phyloP scores from a whole-genome alignment of 73 alveolate genomes.

The Diophrys sp. region DNA sequence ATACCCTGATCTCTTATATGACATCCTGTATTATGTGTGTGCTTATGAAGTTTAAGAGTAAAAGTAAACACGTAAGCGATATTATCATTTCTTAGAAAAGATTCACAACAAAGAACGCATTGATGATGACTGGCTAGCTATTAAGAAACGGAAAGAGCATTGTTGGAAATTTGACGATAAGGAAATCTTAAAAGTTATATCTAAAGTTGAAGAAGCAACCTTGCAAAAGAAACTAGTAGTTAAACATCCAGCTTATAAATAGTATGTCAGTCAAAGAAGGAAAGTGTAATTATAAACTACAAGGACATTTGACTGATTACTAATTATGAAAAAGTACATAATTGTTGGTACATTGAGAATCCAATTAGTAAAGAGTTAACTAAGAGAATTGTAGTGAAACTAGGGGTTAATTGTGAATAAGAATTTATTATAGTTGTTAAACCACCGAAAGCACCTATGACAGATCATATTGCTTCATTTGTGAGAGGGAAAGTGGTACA shows the following conservation, averaged over 20 bases:
- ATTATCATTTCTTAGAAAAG: neutral
- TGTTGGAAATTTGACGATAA: neutral
- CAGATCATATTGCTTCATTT: neutral
- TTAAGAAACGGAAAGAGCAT: neutral
- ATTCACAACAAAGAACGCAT: neutral
- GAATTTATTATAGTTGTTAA: slow-evolving; percentile 45
- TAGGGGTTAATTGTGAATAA: slow-evolving; percentile 42
- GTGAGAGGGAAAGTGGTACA: neutral
- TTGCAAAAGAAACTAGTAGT: neutral
- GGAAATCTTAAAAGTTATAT: neutral
- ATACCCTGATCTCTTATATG: slow-evolving; percentile 11
- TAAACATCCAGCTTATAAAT: neutral
- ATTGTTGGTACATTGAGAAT: slow-evolving; percentile 54
- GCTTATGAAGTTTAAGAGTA: neutral
- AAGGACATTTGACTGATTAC: slow-evolving; percentile 1
- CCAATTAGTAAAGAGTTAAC: slow-evolving; percentile 51
- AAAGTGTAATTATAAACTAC: neutral
- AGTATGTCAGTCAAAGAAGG: neutral
- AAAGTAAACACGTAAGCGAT: neutral
- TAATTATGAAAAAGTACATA: slow-evolving; percentile 41
- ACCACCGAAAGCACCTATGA: slow-evolving; percentile 6
- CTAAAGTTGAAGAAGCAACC: neutral
- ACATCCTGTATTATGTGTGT: slow-evolving; percentile 11
- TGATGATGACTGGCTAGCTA: neutral
- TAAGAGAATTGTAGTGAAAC: slow-evolving; percentile 43